A percentile compares a stretch with the other conserved stretches of the same genome.
Conservation (phyloP, 805 yeast genomes). For the Komagataella phaffii region DNA sequence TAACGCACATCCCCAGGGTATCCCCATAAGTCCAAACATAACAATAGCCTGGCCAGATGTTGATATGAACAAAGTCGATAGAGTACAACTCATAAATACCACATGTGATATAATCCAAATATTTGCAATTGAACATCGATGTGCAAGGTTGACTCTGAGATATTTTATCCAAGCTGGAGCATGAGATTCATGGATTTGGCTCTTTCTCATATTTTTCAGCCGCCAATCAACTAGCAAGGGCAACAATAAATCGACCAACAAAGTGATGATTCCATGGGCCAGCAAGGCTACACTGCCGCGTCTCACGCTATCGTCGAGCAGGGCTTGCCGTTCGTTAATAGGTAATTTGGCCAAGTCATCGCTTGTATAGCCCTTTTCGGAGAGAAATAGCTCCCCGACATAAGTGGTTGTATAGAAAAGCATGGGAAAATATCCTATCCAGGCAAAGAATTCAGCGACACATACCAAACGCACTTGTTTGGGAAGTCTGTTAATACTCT, state of each 20-base stretch:
- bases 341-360: conserved; percentile 25
- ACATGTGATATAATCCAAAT: conserved; percentile 40
- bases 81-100: conserved; percentile 33
- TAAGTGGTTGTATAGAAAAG: conserved; percentile 52
- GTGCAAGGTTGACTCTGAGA: conserved; percentile 3
- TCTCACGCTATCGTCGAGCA: conserved; percentile 34
- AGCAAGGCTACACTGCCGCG: conserved; percentile 39
- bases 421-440: conserved; percentile 61
- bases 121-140: conserved; percentile 18
- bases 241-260: conserved; percentile 26
- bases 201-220: conserved; percentile 4
- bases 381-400: conserved; percentile 43
- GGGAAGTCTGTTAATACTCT: conserved; percentile 27
- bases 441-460: conserved; percentile 46
- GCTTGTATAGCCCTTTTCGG: conserved; percentile 18
- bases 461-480: conserved; percentile 38
- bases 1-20: conserved; percentile 52
- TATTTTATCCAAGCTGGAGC: conserved; percentile 3
- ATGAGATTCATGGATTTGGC: conserved; percentile 2
- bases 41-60: conserved; percentile 28
- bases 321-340: conserved; percentile 17
- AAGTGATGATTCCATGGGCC: conserved; percentile 32
- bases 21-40: conserved; percentile 38
- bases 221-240: conserved; percentile 22
- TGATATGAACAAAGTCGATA: conserved; percentile 29